These are phyloP conservation scores for Plasmodium relictum DNA, from an alignment of 169 alveolate species.

Conservation along the genomic window DNA sequence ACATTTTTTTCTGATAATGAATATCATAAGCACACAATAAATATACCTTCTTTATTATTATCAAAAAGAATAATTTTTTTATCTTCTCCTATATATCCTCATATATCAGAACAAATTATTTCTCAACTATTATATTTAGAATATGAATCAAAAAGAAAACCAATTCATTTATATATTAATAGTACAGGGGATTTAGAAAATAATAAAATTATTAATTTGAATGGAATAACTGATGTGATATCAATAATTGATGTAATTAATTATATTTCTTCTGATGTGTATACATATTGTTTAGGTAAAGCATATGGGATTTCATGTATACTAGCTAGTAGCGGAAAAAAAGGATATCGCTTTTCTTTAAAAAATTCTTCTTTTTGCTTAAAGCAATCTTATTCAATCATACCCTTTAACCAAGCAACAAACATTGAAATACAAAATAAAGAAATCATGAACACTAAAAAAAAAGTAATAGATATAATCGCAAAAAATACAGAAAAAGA, in stretches of 20 bases:
- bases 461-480: conserved; percentile 71
- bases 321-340: conserved; percentile 82
- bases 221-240: conserved; percentile 81
- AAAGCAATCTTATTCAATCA: conserved; percentile 79
- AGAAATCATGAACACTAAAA: conserved; percentile 83
- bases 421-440: conserved; percentile 81
- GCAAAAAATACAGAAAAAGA: conserved; percentile 80
- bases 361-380: conserved; percentile 81
- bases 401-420: conserved; percentile 83
- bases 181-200: conserved; percentile 78
- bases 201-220: conserved; percentile 70
- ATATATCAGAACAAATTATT: conserved; percentile 82
- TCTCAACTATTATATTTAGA: conserved; percentile 83
- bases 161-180: conserved; percentile 83
- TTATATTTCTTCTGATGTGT: conserved; percentile 62
- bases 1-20: conserved; percentile 22
- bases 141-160: conserved; percentile 81
- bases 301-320: conserved; percentile 85
- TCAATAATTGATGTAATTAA: conserved; percentile 84
- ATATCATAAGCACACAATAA: conserved; percentile 30
- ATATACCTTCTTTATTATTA: conserved; percentile 79
- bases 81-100: conserved; percentile 82
- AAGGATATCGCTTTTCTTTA: conserved; percentile 82
- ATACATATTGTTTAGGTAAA: conserved; percentile 60
- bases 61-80: conserved; percentile 82